Evolutionary conservation across 2,329 filamentous ascomycete species (phyloP).

Genomic region (Cladosporium sp.): DNA sequence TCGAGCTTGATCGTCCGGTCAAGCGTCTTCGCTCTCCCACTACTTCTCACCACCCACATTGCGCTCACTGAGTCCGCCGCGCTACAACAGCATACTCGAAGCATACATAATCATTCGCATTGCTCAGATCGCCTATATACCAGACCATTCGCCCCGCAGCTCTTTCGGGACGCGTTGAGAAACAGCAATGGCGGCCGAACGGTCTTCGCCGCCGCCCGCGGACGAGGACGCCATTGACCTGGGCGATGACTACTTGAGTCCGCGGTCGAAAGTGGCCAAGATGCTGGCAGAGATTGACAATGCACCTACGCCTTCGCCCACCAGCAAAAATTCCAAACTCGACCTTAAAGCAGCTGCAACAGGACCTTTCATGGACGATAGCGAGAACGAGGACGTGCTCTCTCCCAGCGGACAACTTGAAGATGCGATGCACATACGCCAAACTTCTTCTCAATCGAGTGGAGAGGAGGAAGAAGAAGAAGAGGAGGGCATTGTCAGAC

Average conservation of each 20-base stretch:
- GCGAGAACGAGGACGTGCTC: conserved; percentile 6
- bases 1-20: not conserved
- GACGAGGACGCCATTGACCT: conserved; percentile 8
- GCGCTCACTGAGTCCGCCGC: not conserved
- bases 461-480: conserved; percentile 3
- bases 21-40: not conserved
- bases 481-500: conserved; percentile 14
- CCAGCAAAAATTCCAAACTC: not conserved
- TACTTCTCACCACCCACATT: not conserved
- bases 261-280: conserved; percentile 22
- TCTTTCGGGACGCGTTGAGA: not conserved
- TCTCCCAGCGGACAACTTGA: not conserved
- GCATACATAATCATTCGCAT: not conserved
- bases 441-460: not conserved
- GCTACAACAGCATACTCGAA: not conserved
- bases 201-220: conserved; percentile 11
- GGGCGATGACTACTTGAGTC: conserved; percentile 14
- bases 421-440: not conserved
- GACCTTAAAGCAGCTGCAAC: not conserved
- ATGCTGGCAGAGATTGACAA: conserved; percentile 25
- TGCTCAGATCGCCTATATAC: not conserved
- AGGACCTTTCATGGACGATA: conserved; percentile 10
- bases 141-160: not conserved
- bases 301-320: conserved; percentile 20
- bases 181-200: conserved; percentile 5